Conservation (phyloP, 1,284 basidiomycete genomes). For the Kalmanozyma brasiliensis region DNA sequence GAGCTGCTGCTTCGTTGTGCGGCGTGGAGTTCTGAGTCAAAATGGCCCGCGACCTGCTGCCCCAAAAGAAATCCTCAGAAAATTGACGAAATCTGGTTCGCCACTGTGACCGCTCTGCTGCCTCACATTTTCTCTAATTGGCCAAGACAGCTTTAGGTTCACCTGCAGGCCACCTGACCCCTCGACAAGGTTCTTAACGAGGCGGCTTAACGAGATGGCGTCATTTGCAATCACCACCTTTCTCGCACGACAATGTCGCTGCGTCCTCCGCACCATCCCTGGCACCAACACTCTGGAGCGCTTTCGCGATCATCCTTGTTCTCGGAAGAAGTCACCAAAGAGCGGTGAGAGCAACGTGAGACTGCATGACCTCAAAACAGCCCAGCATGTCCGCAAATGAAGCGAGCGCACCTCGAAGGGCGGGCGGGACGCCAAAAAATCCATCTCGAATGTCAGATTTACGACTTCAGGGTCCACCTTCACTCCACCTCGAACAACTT, state of each 20-base stretch:
- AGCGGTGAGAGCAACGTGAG: too few relatives aligned
- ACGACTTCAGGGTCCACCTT: slow-evolving; percentile 21
- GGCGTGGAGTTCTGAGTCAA: slow-evolving; percentile 12
- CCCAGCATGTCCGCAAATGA: too few relatives aligned
- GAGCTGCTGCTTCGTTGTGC: too few relatives aligned
- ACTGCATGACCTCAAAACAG: too few relatives aligned
- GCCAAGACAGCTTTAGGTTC: too few relatives aligned
- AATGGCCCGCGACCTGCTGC: slow-evolving; percentile 10
- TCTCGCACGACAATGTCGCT: slow-evolving; percentile 6
- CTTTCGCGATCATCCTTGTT: too few relatives aligned
- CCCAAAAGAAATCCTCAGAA: slow-evolving; percentile 7
- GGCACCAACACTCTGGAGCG: too few relatives aligned
- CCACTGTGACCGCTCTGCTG: not conserved
- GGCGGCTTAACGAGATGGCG: slow-evolving; percentile 35
- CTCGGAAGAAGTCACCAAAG: too few relatives aligned
- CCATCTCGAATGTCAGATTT: slow-evolving; percentile 4
- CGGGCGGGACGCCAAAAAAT: too few relatives aligned
- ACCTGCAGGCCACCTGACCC: slow-evolving; percentile 16
- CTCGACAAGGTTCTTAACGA: slow-evolving; percentile 16
- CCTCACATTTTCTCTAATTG: too few relatives aligned
- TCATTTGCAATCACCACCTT: slow-evolving; percentile 8
- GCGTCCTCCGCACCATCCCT: not conserved
- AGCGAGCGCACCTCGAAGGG: too few relatives aligned
- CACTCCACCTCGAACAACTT: slow-evolving; percentile 10
- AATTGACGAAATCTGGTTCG: slow-evolving; percentile 1